Base-by-base conservation (phyloP, 306 rosid species). In the Lithocarpus polystachyus region DNA sequence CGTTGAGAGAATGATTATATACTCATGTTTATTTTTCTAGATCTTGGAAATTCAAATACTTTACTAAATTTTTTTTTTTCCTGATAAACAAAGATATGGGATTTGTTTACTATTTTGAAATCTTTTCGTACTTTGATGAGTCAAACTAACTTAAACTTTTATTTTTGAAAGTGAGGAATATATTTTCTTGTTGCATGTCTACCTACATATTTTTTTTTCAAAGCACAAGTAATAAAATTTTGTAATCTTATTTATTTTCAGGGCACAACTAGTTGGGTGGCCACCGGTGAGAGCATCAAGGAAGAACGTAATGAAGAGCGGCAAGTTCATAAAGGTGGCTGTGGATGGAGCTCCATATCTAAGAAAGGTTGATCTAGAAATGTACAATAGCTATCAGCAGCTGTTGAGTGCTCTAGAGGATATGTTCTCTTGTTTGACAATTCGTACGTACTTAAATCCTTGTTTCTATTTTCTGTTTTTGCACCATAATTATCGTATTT, bases 341-440 rank as follows among this genome's bases (percentile, higher is more conserved):
- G 88, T 85, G 1, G 97, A 89, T 61, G 93, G 96, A 89, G 92
- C 93, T 73, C 96, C 93, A 0, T 91, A 84, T 79, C 86, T 88
- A 57, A 84, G 96, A 59, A 91, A 91, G 76, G 81, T 88, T 10
- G 89, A 89, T 88, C 92, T 91, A 20, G 81, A 91, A 83, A 71
- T 53, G 74, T 83, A 86, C 73, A 59, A 78, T 12, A 80, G 87
- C 81, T 91, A 91, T 62, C 79, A 83, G 5, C 86, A 89, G 72
- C 86, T 91, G 18, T 68, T 84, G 22, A 79, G 48, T 43, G 88
- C 83, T 48, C 80, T 91, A 1, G 87, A 86, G 81, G 72, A 76
- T 80, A 82, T 91, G 88, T 87, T 89, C 77, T 60, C 82, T 62
- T 80, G 83, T 86, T 77, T 84, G 73, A 80, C 86, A 61, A 87